Evolutionary conservation across 495 filamentous ascomycete genomes (phyloP).

Genomic region (Cudoniella acicularis): DNA sequence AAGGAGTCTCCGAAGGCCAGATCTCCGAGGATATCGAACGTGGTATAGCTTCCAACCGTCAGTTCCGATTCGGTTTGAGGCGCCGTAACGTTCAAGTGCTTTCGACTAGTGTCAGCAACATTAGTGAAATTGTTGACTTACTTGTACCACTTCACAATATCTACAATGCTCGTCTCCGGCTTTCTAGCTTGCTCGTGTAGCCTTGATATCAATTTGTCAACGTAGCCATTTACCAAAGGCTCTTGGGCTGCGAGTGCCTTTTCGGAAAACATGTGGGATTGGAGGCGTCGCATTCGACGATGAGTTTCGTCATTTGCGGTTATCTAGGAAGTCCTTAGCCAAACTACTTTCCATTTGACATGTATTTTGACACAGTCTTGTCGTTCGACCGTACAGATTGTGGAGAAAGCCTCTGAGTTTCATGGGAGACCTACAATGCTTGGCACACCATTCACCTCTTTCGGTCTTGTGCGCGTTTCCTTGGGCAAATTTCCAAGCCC

Average conservation of each 20-base stretch:
- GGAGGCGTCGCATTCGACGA: conserved; percentile 38
- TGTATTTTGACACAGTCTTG: too few species aligned
- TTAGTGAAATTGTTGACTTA: too few species aligned
- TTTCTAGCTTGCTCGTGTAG: conserved; percentile 33
- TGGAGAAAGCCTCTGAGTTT: background rate
- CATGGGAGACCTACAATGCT: background rate
- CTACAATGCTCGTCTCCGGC: background rate
- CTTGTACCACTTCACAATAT: conserved; percentile 37
- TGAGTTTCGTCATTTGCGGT: conserved; percentile 29
- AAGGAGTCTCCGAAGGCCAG: conserved; percentile 48
- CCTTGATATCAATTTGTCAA: conserved; percentile 42
- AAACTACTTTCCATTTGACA: background rate
- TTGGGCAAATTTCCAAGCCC: background rate
- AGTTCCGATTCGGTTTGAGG: too few species aligned
- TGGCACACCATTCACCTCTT: background rate
- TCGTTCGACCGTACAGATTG: background rate
- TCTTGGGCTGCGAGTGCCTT: conserved; percentile 42
- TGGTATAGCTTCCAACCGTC: conserved; percentile 34
- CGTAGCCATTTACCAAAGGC: conserved; percentile 38
- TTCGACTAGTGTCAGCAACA: too few species aligned
- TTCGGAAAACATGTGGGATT: conserved; percentile 53
- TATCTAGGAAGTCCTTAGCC: background rate
- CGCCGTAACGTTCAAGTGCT: too few species aligned
- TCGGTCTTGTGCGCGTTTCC: background rate
- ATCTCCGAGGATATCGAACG: conserved; percentile 47